Conservation (phyloP, 257 asterid genomes). For the Anisodus acutangulus region DNA sequence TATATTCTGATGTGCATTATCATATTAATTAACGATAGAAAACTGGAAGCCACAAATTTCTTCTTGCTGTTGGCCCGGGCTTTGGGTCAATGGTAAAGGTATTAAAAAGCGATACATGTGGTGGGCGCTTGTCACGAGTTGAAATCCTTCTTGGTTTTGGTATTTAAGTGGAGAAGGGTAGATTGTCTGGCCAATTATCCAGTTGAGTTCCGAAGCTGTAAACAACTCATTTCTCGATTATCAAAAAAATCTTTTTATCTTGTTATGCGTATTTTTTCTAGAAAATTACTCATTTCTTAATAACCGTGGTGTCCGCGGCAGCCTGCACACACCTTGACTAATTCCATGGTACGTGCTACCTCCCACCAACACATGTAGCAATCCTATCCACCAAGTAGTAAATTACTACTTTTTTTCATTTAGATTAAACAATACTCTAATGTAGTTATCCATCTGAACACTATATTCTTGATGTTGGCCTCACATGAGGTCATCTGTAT, state of each 20-base stretch:
- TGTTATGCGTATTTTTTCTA: not conserved
- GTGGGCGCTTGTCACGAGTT: not conserved
- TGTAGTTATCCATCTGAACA: not conserved
- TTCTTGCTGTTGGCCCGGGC: not conserved
- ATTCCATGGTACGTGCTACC: not conserved
- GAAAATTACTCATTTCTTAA: not conserved
- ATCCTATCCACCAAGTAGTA: not conserved
- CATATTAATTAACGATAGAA: not conserved
- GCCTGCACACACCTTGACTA: not conserved
- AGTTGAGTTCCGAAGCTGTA: not conserved
- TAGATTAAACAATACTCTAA: not conserved
- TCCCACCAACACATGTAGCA: not conserved
- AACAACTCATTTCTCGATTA: not conserved
- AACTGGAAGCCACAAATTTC: not conserved
- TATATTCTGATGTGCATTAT: not conserved
- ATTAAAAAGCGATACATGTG: not conserved
- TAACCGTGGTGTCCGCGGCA: not conserved
- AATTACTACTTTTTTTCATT: not conserved
- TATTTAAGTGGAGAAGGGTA: conserved; percentile 10
- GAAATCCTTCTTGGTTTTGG: not conserved
- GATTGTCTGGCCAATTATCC: not conserved
- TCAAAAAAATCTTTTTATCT: not conserved
- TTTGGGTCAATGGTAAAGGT: not conserved
- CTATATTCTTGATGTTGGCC: not conserved
- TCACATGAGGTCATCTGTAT: not conserved